phyloP scores from a whole-genome alignment of 768 basidiomycete species.

The Psilocybe azurescens region DNA sequence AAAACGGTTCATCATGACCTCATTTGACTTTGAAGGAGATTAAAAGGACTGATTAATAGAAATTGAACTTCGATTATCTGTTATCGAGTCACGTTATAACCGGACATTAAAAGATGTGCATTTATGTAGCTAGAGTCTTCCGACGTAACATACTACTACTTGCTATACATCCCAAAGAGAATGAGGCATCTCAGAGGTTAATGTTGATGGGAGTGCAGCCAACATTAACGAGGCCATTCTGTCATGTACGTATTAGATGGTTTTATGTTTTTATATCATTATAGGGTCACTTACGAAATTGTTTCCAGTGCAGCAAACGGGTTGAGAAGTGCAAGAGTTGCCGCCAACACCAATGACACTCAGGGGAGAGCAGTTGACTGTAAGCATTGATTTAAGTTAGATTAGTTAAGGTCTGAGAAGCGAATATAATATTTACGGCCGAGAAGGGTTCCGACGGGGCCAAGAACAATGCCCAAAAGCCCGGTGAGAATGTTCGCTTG shows the following conservation, averaged over 20 bases:
- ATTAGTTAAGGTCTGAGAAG: neutral
- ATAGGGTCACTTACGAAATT: conserved; percentile 27
- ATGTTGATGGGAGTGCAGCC: conserved; percentile 36
- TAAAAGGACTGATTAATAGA: too few species aligned
- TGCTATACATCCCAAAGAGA: neutral
- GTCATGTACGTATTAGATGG: neutral
- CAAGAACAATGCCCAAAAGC: conserved; percentile 31
- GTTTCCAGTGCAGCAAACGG: conserved; percentile 37
- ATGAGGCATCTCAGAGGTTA: conserved; percentile 21
- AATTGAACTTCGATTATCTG: too few species aligned
- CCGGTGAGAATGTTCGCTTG: conserved; percentile 22
- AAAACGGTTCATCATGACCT: neutral
- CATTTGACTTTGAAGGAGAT: too few species aligned
- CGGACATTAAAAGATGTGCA: neutral
- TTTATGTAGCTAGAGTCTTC: too few species aligned
- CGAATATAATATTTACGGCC: conserved; percentile 16
- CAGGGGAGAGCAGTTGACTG: conserved; percentile 37
- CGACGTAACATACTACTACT: too few species aligned
- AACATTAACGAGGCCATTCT: conserved; percentile 32
- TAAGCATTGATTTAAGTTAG: neutral
- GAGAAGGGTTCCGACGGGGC: conserved; percentile 21
- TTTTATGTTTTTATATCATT: neutral
- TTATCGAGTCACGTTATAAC: too few species aligned
- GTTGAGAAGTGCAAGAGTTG: conserved; percentile 28
- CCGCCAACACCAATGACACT: conserved; percentile 30